A percentile compares a stretch with the other conserved stretches of the same genome.
These are phyloP conservation scores for Chaetomium cochliodes DNA, from an alignment of 495 filamentous ascomycete species.

Conservation along the genomic window DNA sequence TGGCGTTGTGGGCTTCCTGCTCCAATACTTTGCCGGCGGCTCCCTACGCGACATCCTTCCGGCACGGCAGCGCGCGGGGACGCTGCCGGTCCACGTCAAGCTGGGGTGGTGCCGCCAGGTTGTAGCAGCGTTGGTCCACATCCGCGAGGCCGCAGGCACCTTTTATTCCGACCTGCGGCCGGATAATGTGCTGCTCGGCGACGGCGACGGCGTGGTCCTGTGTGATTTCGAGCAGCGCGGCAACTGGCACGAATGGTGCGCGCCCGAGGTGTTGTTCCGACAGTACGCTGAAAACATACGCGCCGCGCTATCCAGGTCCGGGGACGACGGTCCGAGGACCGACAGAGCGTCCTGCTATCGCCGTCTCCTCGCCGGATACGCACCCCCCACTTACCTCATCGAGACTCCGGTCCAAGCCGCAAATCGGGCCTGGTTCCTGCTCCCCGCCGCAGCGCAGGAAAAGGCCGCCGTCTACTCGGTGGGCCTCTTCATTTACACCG, in stretches of 20 bases:
- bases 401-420: not conserved
- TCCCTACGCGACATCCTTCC: not conserved
- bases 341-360: not conserved
- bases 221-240: not conserved
- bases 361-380: conserved; percentile 1
- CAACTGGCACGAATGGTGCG: not conserved
- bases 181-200: not conserved
- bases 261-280: not conserved
- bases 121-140: not conserved
- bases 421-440: not conserved
- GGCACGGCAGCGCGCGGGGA: not conserved
- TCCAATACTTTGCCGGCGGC: not conserved
- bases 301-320: not conserved
- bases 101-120: not conserved
- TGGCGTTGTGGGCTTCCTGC: not conserved
- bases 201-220: not conserved
- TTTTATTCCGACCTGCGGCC: conserved; percentile 1
- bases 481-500: not conserved
- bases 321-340: not conserved
- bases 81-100: not conserved
- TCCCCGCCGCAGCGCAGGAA: not conserved
- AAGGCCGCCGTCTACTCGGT: not conserved
- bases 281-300: not conserved
- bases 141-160: not conserved
- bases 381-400: not conserved